phyloP scores from a whole-genome alignment of 129 eudicot genomes.

The Flaveria trinervia region DNA sequence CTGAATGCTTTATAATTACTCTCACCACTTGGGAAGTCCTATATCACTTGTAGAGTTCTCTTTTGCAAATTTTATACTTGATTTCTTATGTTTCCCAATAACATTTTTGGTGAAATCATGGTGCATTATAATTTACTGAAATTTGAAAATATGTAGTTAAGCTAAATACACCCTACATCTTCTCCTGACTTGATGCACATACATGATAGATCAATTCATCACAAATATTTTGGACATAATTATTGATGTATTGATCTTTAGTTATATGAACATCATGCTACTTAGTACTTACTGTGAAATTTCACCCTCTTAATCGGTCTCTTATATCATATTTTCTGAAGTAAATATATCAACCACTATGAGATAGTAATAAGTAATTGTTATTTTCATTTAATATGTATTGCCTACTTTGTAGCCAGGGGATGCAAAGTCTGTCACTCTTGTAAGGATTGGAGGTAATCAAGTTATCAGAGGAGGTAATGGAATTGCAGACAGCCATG shows the following conservation, averaged over 20 bases:
- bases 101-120: not conserved
- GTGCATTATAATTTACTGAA: constrained; percentile 24
- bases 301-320: not conserved
- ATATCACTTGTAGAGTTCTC: constrained; percentile 6
- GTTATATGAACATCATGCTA: constrained; percentile 12
- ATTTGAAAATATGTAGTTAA: constrained; percentile 10
- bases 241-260: constrained; percentile 11
- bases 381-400: constrained; percentile 2
- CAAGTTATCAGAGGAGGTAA: constrained; percentile 87
- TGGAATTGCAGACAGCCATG: constrained; percentile 68
- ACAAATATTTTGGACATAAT: constrained; percentile 17
- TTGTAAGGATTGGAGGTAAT: constrained; percentile 78
- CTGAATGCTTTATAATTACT: not conserved
- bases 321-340: constrained; percentile 15
- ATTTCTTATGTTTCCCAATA: not conserved
- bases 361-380: not conserved
- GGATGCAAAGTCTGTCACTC: constrained; percentile 73
- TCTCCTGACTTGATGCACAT: not conserved
- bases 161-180: not conserved
- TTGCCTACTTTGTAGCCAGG: constrained; percentile 67
- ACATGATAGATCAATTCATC: not conserved
- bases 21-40: constrained; percentile 22
- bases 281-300: not conserved
- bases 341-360: not conserved
- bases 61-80: not conserved